Base-by-base conservation (phyloP, 164 flowering plant genomes). In the Echeveria elegans region DNA sequence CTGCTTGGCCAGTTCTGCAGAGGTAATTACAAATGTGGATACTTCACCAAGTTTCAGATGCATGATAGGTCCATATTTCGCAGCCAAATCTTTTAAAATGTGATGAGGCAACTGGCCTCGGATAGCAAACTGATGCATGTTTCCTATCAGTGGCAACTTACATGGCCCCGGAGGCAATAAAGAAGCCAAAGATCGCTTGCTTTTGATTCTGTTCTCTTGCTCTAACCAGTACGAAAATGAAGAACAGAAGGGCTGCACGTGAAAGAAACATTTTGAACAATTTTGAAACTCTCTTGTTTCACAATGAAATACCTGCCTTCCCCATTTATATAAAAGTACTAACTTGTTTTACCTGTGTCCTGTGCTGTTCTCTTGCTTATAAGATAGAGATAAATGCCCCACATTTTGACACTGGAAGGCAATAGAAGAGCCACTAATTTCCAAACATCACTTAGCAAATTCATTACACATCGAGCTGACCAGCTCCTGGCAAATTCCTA, bases 31-130 rank as follows among this genome's bases (percentile, higher is more conserved):
- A 2, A 72, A 5, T 6, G 50, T 52, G 19, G 75, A 70, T 30
- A 74, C 68, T 37, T 72, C 69, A 2, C 76, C 80, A 5, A 74
- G 75, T 32, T 56, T 23, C 1, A 74, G 63, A 41, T 69, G 70
- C 67, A 77, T 71, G 11, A 77, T 37, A 9, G 73, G 75, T 34
- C 80, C 80, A 61, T 72, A 31, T 59, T 68, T 72, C 14, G 37
- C 40, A 23, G 77, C 68, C 68, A 74, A 72, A 50, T 72, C 65
- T 34, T 64, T 45, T 0, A 77, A 62, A 9, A 38, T 2, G 21
- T 60, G 69, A 30, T 74, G 77, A 5, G 74, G 73, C 26, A 24
- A 71, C 53, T 48, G 53, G 21, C n/a, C 23, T 7, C 66, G 36
- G 23, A 65, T 72, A 7, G 65, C 10, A 0, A 72, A 38, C 21